Evolutionary conservation across 75 land plant species (phyloP).

Genomic region (Ceratopteris richardii): DNA sequence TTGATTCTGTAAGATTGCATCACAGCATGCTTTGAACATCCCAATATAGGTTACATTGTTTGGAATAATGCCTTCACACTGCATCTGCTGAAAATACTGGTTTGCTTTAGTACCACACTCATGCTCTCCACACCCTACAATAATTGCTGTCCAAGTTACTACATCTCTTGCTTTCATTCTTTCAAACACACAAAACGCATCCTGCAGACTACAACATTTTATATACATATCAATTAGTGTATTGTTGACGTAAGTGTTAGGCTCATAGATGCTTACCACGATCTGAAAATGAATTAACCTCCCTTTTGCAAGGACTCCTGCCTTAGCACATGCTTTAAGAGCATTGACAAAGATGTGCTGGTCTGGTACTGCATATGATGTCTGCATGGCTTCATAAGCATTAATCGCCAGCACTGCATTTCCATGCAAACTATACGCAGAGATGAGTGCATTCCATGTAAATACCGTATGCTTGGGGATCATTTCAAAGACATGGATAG

Average conservation of each 20-base stretch:
- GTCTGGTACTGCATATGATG: background rate
- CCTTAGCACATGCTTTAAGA: conserved; percentile 6
- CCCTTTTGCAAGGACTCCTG: background rate
- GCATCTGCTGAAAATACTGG: conserved; percentile 44
- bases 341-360: background rate
- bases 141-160: conserved; percentile 58
- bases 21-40: conserved; percentile 1
- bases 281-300: conserved; percentile 4
- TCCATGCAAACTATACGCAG: background rate
- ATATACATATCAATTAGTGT: conserved; percentile 9
- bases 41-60: conserved; percentile 30
- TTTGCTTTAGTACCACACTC: conserved; percentile 33
- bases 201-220: background rate
- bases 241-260: background rate
- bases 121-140: conserved; percentile 35
- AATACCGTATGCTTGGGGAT: conserved; percentile 14
- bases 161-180: conserved; percentile 24
- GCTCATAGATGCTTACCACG: conserved; percentile 1
- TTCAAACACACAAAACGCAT: conserved; percentile 28
- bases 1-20: background rate
- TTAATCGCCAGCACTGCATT: background rate
- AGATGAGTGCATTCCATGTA: conserved; percentile 8
- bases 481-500: background rate
- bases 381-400: conserved; percentile 1
- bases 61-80: conserved; percentile 12